phyloP scores from a whole-genome alignment of 2,329 filamentous ascomycete species.

The Ophiobolus disseminans region DNA sequence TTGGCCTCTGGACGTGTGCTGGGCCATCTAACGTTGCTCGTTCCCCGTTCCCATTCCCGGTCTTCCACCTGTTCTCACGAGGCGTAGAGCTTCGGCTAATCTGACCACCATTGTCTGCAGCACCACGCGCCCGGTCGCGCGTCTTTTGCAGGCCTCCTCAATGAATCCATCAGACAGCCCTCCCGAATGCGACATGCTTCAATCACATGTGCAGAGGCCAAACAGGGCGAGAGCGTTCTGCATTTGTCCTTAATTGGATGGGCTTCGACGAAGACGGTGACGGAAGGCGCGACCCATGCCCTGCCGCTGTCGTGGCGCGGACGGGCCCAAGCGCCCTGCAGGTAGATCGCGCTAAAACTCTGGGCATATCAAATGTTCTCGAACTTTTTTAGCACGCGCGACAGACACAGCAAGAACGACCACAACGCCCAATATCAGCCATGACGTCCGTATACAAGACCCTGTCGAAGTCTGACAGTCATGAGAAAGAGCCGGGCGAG shows the following conservation, averaged over 20 bases:
- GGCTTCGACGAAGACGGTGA: slow-evolving; percentile 22
- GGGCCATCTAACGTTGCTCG: not conserved
- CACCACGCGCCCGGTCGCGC: not conserved
- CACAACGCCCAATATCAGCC: slow-evolving; percentile 21
- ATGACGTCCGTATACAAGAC: slow-evolving; percentile 67
- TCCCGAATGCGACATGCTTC: not conserved
- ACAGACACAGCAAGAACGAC: slow-evolving; percentile 17
- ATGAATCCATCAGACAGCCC: not conserved
- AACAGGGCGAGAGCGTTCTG: slow-evolving; percentile 16
- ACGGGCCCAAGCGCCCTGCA: slow-evolving; percentile 15
- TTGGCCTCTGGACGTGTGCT: not conserved
- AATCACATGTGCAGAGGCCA: not conserved
- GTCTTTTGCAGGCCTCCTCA: not conserved
- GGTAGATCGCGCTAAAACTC: slow-evolving; percentile 23
- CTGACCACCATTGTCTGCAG: slow-evolving; percentile 9
- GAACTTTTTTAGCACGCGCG: slow-evolving; percentile 27
- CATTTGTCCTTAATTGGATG: slow-evolving; percentile 26
- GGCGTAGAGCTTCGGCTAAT: slow-evolving; percentile 26
- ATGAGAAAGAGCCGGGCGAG: slow-evolving; percentile 43
- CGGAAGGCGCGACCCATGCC: slow-evolving; percentile 32
- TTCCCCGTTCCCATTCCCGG: slow-evolving; percentile 7
- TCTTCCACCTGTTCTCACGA: slow-evolving; percentile 15
- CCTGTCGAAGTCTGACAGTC: slow-evolving; percentile 53
- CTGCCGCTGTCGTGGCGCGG: slow-evolving; percentile 9
- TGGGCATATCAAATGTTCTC: slow-evolving; percentile 38